Percentiles rank a stretch among this genome's conserved stretches.
Conservation (phyloP, 495 filamentous ascomycete species). For the Stereocaulon alpinum region DNA sequence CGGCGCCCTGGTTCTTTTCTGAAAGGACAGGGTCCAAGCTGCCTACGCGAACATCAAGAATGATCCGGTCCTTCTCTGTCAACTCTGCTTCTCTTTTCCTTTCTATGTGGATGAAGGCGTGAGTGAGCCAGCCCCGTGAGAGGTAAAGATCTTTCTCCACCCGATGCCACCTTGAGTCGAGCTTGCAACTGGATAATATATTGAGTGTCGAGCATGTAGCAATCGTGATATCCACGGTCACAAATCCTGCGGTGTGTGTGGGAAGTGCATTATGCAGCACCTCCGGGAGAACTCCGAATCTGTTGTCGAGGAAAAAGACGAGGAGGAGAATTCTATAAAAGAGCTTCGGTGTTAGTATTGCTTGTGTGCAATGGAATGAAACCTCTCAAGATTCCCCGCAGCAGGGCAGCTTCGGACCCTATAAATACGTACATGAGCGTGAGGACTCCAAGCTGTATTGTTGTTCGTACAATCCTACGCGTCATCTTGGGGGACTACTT, state of each 20-base stretch:
- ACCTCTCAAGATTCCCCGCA: no score
- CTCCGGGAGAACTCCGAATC: slow-evolving; percentile 71
- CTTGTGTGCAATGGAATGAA: no score
- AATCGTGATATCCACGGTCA: slow-evolving; percentile 87
- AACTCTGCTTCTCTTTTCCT: slow-evolving; percentile 86
- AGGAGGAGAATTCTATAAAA: slow-evolving; percentile 43
- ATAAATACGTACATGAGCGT: slow-evolving; percentile 34
- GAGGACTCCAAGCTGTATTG: slow-evolving; percentile 65
- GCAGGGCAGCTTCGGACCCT: no score
- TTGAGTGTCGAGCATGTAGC: slow-evolving; percentile 65
- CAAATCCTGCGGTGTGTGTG: slow-evolving; percentile 64
- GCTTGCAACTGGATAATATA: slow-evolving; percentile 65
- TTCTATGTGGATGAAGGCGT: slow-evolving; percentile 75
- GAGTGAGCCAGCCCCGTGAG: slow-evolving; percentile 56
- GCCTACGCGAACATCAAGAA: slow-evolving; percentile 75
- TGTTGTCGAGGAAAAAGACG: slow-evolving; percentile 69
- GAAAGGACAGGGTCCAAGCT: slow-evolving; percentile 58
- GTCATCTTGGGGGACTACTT: slow-evolving; percentile 29
- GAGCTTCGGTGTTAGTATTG: no score
- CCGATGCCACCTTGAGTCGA: slow-evolving; percentile 69
- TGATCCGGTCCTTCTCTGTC: slow-evolving; percentile 58
- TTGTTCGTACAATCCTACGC: slow-evolving; percentile 54
- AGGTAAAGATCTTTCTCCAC: slow-evolving; percentile 92
- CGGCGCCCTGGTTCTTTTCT: slow-evolving; percentile 45
- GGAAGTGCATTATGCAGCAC: slow-evolving; percentile 74